Percentiles rank a stretch among this genome's conserved stretches.
phyloP scores from a whole-genome alignment of 805 yeast genomes.

The Saturnispora hagleri region DNA sequence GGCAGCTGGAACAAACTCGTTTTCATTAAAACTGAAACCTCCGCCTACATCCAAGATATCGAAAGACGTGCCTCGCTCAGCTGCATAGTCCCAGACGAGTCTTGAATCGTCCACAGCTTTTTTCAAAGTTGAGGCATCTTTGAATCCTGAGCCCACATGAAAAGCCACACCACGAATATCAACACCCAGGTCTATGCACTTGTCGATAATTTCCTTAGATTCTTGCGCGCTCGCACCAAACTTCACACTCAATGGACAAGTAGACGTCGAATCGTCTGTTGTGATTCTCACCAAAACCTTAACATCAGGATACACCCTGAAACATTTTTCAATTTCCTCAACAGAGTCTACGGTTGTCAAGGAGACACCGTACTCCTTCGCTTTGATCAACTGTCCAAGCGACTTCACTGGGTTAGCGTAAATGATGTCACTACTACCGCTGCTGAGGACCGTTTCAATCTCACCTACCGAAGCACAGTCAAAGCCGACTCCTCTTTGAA shows the following conservation, averaged over 20 bases:
- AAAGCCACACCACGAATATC: conserved; percentile 80
- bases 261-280: conserved; percentile 84
- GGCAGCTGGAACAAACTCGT: conserved; percentile 50
- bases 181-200: conserved; percentile 54
- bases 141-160: conserved; percentile 94
- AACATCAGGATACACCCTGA: conserved; percentile 45
- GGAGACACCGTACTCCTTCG: conserved; percentile 44
- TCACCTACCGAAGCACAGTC: conserved; percentile 92
- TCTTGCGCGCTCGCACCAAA: conserved; percentile 68
- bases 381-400: conserved; percentile 69
- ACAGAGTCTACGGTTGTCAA: conserved; percentile 85
- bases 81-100: conserved; percentile 53
- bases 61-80: conserved; percentile 30
- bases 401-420: conserved; percentile 95
- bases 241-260: conserved; percentile 78
- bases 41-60: conserved; percentile 83
- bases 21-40: conserved; percentile 54
- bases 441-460: conserved; percentile 54
- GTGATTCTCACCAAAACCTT: conserved; percentile 66
- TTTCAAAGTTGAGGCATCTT: conserved; percentile 54
- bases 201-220: conserved; percentile 45
- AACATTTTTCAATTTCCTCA: conserved; percentile 73
- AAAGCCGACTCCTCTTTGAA: conserved; percentile 60
- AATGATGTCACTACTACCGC: conserved; percentile 39
- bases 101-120: conserved; percentile 70